Evolutionary conservation across 1,139 yeast genomes (phyloP), one percentile per base, ranked within the genome.

Genomic region (Magnusiomyces tetraspermus): DNA sequence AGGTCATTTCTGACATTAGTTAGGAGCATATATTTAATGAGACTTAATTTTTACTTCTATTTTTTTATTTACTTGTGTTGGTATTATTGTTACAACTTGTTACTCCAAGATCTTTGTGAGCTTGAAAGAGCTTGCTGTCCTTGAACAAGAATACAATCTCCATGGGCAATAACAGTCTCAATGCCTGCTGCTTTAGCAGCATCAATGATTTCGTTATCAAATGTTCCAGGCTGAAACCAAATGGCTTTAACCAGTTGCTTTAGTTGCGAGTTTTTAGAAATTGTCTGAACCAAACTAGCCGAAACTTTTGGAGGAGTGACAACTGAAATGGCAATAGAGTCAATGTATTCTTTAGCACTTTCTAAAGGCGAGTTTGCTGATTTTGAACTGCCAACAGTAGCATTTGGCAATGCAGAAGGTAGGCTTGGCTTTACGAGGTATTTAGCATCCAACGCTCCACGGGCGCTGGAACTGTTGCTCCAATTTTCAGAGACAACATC

Each of bases 171-270:
- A 1, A 76, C 74, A 2, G 66, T 67, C 8, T 66, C 67, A 1
- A 68, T 60, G 1, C 60, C 60, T 15, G 67, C 61, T 6, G 61
- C 63, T 41, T 67, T 62, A 0, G 80, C 80, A 8, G 66, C 63
- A 1, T 73, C 71, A 48, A 84, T 66, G 2, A 80, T 82, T n/a
- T 70, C 73, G 8, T 67, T 65, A 60, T 83, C 81, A 58, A 77
- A 84, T 37, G 87, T 76, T 0, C 95, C 95, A 0, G 95, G 95
- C 63, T 86, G 95, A 58, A 85, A 80, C 95, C 95, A 86, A 30
- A 85, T 70, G 0, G 83, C 82, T 59, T 76, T 77, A 30, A 86
- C 70, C 1, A 68, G 56, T 3, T 30, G 19, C n/a, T 15, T 13
- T 17, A 23, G 44, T 49, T 13, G 23, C 1, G 52, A 48, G 3